Evolutionary conservation across 805 yeast species (phyloP).

Genomic region (Nakazawaea anatomiae): DNA sequence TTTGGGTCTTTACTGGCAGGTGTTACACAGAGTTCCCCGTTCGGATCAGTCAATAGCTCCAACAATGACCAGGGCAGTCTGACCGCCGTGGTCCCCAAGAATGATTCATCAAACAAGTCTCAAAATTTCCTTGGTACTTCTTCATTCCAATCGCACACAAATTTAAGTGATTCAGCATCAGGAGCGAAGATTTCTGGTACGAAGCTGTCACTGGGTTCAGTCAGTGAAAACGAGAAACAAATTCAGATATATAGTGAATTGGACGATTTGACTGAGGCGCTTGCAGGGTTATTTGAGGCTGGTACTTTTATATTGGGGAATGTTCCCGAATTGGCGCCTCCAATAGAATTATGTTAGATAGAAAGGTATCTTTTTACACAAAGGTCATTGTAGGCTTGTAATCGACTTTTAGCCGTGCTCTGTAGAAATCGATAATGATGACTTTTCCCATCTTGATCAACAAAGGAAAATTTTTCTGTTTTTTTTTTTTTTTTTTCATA

Average conservation of each 20-base stretch:
- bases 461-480: not conserved
- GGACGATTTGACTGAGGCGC: constrained; percentile 36
- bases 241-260: constrained; percentile 21
- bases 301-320: constrained; percentile 47
- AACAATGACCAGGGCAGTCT: not conserved
- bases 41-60: not conserved
- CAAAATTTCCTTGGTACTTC: too few species aligned
- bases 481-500: not conserved
- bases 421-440: too few species aligned
- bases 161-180: too few species aligned
- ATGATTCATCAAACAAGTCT: not conserved
- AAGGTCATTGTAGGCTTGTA: too few species aligned
- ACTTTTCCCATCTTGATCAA: not conserved
- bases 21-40: not conserved
- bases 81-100: not conserved
- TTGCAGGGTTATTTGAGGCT: constrained; percentile 42
- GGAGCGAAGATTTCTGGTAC: too few species aligned
- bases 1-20: not conserved
- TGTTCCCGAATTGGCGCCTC: constrained; percentile 74
- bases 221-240: constrained; percentile 13
- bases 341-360: constrained; percentile 36
- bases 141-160: too few species aligned
- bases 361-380: not conserved
- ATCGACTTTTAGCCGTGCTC: too few species aligned
- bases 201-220: not conserved